These are phyloP conservation scores for Thermochaetoides thermophila DNA, from an alignment of 495 filamentous ascomycete genomes.

Conservation along the genomic window DNA sequence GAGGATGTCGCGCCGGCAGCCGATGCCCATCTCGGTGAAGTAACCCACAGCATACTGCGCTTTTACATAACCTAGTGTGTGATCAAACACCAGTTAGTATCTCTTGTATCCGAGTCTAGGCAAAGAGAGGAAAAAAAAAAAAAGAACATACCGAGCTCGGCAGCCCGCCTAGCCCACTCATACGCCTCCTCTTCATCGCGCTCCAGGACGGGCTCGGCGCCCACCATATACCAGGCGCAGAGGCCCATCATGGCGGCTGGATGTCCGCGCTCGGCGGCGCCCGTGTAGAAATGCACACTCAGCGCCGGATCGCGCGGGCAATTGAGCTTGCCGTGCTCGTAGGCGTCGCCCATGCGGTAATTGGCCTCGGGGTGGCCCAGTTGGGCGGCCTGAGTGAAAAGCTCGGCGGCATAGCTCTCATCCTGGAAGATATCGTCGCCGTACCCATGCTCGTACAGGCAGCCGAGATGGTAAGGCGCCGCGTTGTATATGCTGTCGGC, in stretches of 20 bases:
- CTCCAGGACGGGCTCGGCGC: conserved; percentile 80
- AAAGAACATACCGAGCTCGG: conserved; percentile 55
- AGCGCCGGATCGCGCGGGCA: conserved; percentile 86
- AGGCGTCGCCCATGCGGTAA: conserved; percentile 84
- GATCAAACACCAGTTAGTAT: conserved; percentile 5
- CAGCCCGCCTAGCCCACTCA: conserved; percentile 83
- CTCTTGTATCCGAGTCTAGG: too few species aligned
- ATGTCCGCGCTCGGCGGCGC: conserved; percentile 70
- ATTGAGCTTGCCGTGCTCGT: conserved; percentile 77
- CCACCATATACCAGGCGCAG: conserved; percentile 96
- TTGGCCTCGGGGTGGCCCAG: conserved; percentile 75
- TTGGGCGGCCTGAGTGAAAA: conserved; percentile 89
- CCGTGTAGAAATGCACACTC: conserved; percentile 95
- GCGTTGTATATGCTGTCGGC: conserved; percentile 85
- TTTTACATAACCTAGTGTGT: conserved; percentile 59
- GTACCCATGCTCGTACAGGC: conserved; percentile 76
- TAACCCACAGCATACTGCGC: conserved; percentile 92
- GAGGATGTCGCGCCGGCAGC: conserved; percentile 78
- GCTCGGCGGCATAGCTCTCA: conserved; percentile 75
- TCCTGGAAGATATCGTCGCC: conserved; percentile 89
- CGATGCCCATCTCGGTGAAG: conserved; percentile 97
- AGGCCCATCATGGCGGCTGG: conserved; percentile 95
- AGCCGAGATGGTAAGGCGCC: conserved; percentile 79
- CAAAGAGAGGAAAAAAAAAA: too few species aligned
- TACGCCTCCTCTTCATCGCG: conserved; percentile 94